Base-by-base conservation (phyloP, 768 basidiomycete species). In the Tremella fuciformis region DNA sequence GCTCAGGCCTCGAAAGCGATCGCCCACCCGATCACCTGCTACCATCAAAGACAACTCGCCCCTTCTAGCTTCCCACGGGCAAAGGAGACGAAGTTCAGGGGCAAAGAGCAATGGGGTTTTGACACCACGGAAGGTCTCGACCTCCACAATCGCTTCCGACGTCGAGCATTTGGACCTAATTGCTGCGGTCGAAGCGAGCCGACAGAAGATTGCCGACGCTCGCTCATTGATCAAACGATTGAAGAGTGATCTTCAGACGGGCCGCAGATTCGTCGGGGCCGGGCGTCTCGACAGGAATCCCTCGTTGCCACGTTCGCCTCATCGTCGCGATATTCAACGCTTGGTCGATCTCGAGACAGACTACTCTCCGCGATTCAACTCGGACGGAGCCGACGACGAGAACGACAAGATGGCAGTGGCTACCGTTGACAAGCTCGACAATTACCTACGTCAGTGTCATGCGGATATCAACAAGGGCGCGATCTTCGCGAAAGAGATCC, bases 191-290 rank as follows among this genome's bases (percentile, higher is more conserved):
- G 53, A 58, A 6, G 47, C 53, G 9, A 51, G 59, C 1, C 40
- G 47, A 3, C 54, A 63, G 41, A 63, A 54, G 44, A 62, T 91
- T 59, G 86, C 86, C 54, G 84, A 82, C 9, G 86, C 88, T 4
- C 82, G 84, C 39, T 83, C 84, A 39, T 82, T 84, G 15, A 80
- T 90, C 57, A 91, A 90, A 77, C 83, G 85, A 25, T 85, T 93
- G 62, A 86, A 83, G 70, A 74, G 85, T 16, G 88, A 91, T 63
- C 75, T 85, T 1, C 53, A 73, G 1, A 53, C 46, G 11, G 38
- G 75, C 18, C 60, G 66, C 42, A 70, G 62, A 40, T 64, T 67
- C 49, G 50, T 70, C 9, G 51, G 60, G n/a, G 37, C 56, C 4
- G n/a, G 22, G 16, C 22, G 29, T 16, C 16, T 67, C 1, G 70